Evolutionary conservation across 2,329 filamentous ascomycete genomes (phyloP).

Genomic region (Fusarium sp.): DNA sequence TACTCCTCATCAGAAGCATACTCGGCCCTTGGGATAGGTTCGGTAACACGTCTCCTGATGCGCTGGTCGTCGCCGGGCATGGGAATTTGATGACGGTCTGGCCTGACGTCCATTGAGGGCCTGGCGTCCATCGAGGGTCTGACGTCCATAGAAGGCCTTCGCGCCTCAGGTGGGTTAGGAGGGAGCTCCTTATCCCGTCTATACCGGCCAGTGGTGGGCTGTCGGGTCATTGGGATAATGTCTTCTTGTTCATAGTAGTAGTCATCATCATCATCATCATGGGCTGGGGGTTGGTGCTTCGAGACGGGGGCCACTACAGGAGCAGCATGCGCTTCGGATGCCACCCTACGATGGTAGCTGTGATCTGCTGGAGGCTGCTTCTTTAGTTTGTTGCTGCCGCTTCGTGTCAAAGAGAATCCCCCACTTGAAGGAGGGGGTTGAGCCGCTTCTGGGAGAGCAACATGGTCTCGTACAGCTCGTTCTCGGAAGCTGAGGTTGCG

Average conservation of each 20-base stretch:
- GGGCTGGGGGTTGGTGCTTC: constrained; percentile 12
- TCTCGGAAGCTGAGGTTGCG: constrained; percentile 69
- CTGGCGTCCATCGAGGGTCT: background rate
- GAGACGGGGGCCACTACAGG: constrained; percentile 10
- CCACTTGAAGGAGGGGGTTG: constrained; percentile 40
- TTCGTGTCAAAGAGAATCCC: constrained; percentile 54
- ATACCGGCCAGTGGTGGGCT: constrained; percentile 39
- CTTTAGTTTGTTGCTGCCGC: constrained; percentile 65
- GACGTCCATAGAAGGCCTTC: constrained; percentile 31
- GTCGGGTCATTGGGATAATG: constrained; percentile 26
- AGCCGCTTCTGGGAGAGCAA: constrained; percentile 44
- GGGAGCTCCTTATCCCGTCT: constrained; percentile 50
- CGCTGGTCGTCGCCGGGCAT: constrained; percentile 36
- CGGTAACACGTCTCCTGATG: constrained; percentile 45
- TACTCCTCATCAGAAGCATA: constrained; percentile 44
- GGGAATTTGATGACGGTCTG: constrained; percentile 17
- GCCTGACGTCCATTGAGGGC: constrained; percentile 4
- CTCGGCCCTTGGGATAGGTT: constrained; percentile 43
- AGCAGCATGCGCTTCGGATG: constrained; percentile 50
- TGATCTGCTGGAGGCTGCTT: constrained; percentile 65
- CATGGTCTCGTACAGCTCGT: constrained; percentile 57
- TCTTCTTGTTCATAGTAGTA: constrained; percentile 31
- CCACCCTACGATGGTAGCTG: constrained; percentile 54
- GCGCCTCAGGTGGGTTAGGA: constrained; percentile 37
- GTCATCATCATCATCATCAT: constrained; percentile 21